These are phyloP conservation scores for Brassica incana DNA, from an alignment of 345 rosid species.

Conservation along the genomic window DNA sequence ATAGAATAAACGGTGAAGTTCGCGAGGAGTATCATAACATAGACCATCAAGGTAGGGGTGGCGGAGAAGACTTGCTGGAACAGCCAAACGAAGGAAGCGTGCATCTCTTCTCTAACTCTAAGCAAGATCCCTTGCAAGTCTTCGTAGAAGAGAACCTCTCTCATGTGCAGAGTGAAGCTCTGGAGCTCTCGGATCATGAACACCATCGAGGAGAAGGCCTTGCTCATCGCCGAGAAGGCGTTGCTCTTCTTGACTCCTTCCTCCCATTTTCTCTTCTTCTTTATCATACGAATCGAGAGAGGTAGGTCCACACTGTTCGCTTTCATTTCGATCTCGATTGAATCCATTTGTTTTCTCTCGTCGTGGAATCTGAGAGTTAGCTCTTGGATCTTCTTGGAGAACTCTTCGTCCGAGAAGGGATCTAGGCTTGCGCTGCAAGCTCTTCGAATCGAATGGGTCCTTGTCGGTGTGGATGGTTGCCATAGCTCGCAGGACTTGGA, in stretches of 20 bases:
- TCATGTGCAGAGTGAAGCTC: constrained; percentile 70
- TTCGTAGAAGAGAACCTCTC: constrained; percentile 63
- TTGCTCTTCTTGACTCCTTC: constrained; percentile 70
- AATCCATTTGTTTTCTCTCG: background rate
- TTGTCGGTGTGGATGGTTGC: constrained; percentile 36
- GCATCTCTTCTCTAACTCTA: constrained; percentile 77
- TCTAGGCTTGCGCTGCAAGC: constrained; percentile 52
- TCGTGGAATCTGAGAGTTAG: constrained; percentile 53
- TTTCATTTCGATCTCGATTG: constrained; percentile 64
- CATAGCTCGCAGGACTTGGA: constrained; percentile 51
- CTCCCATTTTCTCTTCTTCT: constrained; percentile 70
- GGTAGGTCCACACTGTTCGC: constrained; percentile 86
- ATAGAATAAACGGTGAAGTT: constrained; percentile 83
- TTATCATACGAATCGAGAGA: constrained; percentile 70
- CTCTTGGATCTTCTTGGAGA: constrained; percentile 60
- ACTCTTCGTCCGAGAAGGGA: constrained; percentile 73
- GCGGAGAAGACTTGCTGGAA: constrained; percentile 90
- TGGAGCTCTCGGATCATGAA: constrained; percentile 85
- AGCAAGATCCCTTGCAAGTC: constrained; percentile 68
- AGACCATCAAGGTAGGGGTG: constrained; percentile 90
- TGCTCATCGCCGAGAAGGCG: constrained; percentile 51
- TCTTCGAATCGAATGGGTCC: constrained; percentile 36
- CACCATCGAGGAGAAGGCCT: constrained; percentile 94
- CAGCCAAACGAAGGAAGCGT: constrained; percentile 90
- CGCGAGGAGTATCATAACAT: constrained; percentile 84